Percentiles rank a stretch among this genome's conserved stretches.
These are phyloP conservation scores for Mediolabrus comicus DNA, from an alignment of 108 stramenopile species.

Conservation along the genomic window DNA sequence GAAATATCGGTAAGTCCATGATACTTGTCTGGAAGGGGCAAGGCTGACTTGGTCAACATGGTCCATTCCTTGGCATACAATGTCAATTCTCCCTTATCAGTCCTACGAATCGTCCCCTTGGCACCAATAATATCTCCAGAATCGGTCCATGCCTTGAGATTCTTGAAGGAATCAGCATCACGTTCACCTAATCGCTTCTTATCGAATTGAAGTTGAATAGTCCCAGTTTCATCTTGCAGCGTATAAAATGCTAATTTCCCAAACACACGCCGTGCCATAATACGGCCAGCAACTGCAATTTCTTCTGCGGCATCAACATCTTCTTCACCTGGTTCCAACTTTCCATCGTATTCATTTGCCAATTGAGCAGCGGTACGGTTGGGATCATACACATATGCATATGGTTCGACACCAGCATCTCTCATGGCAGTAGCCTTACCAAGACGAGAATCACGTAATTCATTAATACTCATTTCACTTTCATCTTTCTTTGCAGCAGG, in stretches of 20 bases:
- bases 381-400: conserved; percentile 72
- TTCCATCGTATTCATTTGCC: conserved; percentile 58
- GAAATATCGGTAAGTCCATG: conserved; percentile 93
- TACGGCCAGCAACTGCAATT: conserved; percentile 89
- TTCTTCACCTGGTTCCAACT: conserved; percentile 75
- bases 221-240: conserved; percentile 89
- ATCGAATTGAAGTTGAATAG: conserved; percentile 94
- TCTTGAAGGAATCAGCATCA: conserved; percentile 71
- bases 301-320: conserved; percentile 66
- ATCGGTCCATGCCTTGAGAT: conserved; percentile 94
- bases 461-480: conserved; percentile 53
- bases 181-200: conserved; percentile 73
- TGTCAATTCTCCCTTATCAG: conserved; percentile 95
- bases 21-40: conserved; percentile 96
- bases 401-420: conserved; percentile 79
- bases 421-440: conserved; percentile 82
- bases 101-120: conserved; percentile 88
- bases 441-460: conserved; percentile 74
- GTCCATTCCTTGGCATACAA: conserved; percentile 93
- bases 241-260: conserved; percentile 96
- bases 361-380: conserved; percentile 67
- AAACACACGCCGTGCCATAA: conserved; percentile 94
- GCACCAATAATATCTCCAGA: conserved; percentile 95
- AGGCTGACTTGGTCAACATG: conserved; percentile 94
- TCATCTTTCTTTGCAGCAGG: conserved; percentile 20